Evolutionary conservation across 768 basidiomycete genomes (phyloP), one percentile per base, ranked within the genome.

Genomic region (Russula vinacea): DNA sequence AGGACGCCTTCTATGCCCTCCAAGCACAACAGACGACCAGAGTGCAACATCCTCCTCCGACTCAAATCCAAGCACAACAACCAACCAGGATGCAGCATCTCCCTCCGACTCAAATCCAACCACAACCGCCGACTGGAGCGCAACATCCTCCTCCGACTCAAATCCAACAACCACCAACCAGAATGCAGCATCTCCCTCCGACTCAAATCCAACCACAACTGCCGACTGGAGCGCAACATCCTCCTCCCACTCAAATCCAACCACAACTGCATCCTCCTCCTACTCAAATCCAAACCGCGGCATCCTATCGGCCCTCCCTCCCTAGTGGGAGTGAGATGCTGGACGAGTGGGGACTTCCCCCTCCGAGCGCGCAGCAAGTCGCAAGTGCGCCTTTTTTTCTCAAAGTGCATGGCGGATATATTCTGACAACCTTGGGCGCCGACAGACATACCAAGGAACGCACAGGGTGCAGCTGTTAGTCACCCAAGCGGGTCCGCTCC

Each of bases 331-430:
- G 40, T 14, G 40, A 44, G 40, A 53, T 17, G 45, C 40, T 22
- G 2, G 29, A 35, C 54, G 47, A 56, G 16, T 51, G 59, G 59
- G 54, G 59, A 35, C 42, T 37, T 29, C 5, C 29, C 13, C 1
- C 26, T 2, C 13, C 16, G 37, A 33, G n/a, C 29, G 9, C 39
- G 22, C 16, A 17, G 3, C 22, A 29, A 14, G 22, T n/a, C 37
- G 11, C 53, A 50, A 32, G 58, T 64, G 32, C 19, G 58, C 42
- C n/a, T 39, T 50, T 11, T 50, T 11, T 50, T 16, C 26, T 57
- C 24, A 35, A 37, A 7, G 29, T 47, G 32, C 45, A 10, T 53
- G 6, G 24, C 19, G 17, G 17, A 42, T 5, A 19, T 40, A 17
- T 53, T 0, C 62, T 63, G 22, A 63, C 40, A 26, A 44, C 2